Evolutionary conservation across 2,329 filamentous ascomycete species (phyloP).

Genomic region (Cladophialophora psammophila): DNA sequence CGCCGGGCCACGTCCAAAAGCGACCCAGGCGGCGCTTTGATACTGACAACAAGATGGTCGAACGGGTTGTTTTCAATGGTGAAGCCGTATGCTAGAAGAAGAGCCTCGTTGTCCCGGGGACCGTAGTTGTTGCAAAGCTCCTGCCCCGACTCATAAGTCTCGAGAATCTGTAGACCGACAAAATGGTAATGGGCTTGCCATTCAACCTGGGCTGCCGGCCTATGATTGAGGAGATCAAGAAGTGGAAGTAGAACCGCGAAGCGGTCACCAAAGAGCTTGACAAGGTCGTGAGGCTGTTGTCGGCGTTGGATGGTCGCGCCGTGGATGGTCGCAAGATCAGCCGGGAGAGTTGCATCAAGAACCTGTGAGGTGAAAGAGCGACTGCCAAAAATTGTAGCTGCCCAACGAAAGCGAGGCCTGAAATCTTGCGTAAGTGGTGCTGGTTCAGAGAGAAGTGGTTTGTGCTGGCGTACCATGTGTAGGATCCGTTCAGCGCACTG

Average conservation of each 20-base stretch:
- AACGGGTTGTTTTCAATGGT: constrained; percentile 53
- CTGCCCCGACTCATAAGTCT: constrained; percentile 59
- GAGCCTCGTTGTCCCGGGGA: constrained; percentile 75
- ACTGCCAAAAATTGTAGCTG: constrained; percentile 53
- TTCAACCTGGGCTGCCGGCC: constrained; percentile 63
- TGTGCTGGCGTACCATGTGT: constrained; percentile 48
- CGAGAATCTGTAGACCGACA: constrained; percentile 53
- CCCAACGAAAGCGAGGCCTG: constrained; percentile 57
- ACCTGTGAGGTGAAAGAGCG: constrained; percentile 55
- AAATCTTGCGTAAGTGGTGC: background rate
- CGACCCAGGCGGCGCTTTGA: constrained; percentile 50
- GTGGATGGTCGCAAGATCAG: constrained; percentile 34
- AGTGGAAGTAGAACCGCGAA: constrained; percentile 74
- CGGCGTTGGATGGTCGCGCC: constrained; percentile 41
- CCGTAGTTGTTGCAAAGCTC: constrained; percentile 76
- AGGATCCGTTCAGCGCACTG: constrained; percentile 42
- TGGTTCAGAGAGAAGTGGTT: constrained; percentile 13
- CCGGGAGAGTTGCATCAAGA: constrained; percentile 45
- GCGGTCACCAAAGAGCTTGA: constrained; percentile 60
- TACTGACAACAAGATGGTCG: constrained; percentile 53
- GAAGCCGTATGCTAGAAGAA: constrained; percentile 58
- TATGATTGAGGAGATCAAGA: constrained; percentile 76
- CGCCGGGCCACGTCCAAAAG: constrained; percentile 48
- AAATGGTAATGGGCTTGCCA: constrained; percentile 61
- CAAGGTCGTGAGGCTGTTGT: constrained; percentile 43